Evolutionary conservation across 257 asterid species (phyloP), one percentile per base, ranked within the genome.

Genomic region (Salvia miltiorrhiza): DNA sequence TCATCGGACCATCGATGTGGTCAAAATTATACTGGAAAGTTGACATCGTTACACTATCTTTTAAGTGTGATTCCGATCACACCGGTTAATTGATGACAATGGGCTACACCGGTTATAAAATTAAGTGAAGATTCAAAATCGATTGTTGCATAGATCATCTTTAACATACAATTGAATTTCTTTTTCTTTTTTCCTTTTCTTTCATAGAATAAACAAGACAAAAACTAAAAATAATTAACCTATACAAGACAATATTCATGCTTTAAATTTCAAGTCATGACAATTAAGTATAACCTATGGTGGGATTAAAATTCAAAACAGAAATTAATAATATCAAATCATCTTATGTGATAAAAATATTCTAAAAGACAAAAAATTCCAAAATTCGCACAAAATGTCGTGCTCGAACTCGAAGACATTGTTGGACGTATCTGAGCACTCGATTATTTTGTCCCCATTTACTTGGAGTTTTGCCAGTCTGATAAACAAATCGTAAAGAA

Each of bases 401-500:
- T 41, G 37, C 21, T 17, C 61, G n/a, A n/a, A n/a, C n/a, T n/a
- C 61, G 26, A 58, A 20, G 21, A 33, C 59, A 66, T 49, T 21
- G 49, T 12, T 61, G 67, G 7, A 35, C 21, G 7, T 37, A 14
- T 67, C 13, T 4, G 10, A 48, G n/a, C 20, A 13, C 33, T 48
- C 30, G 47, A 60, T 48, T 59, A 48, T 35, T 20, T 74, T 63
- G 72, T 53, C 75, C 68, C 54, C 64, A 71, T 71, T 58, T 66
- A 65, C 35, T 53, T 52, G 74, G 71, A 47, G 28, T 4, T 62
- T 61, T 23, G 64, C 19, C 67, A 30, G 61, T 69, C 71, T 47
- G 54, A 67, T 73, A 30, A 77, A 77, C 78, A 54, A 53, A 73
- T 73, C 78, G 73, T 77, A 63, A 73, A 78, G 79, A 47, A 13